phyloP scores from a whole-genome alignment of 2,329 filamentous ascomycete genomes.

The Chrysosphaeria jannelii region DNA sequence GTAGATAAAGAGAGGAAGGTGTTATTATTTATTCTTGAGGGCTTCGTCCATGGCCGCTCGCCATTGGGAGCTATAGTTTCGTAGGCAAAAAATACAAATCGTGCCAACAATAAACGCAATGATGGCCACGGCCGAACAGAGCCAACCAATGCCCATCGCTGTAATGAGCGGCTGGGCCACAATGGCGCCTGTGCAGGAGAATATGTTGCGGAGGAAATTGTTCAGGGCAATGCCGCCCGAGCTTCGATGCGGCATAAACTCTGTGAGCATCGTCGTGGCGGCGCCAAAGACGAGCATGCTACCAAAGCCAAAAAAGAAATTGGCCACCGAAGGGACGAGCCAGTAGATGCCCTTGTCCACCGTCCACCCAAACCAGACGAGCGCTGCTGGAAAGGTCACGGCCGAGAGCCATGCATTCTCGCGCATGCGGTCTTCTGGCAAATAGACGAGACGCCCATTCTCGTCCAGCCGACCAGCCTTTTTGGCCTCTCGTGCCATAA shows the following conservation, averaged over 20 bases:
- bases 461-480: constrained; percentile 38
- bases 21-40: neutral
- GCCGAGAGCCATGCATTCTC: constrained; percentile 58
- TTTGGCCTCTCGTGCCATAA: constrained; percentile 51
- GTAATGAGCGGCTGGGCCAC: constrained; percentile 40
- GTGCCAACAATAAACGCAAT: constrained; percentile 26
- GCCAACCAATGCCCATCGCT: constrained; percentile 44
- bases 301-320: constrained; percentile 45
- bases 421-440: constrained; percentile 55
- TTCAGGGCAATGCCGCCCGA: constrained; percentile 51
- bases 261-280: constrained; percentile 56
- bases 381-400: constrained; percentile 33
- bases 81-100: constrained; percentile 27
- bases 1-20: too few species aligned
- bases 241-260: constrained; percentile 45
- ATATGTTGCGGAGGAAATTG: constrained; percentile 55
- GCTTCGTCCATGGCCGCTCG: constrained; percentile 26
- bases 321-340: constrained; percentile 29
- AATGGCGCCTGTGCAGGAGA: constrained; percentile 39
- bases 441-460: constrained; percentile 31
- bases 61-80: constrained; percentile 29
- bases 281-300: constrained; percentile 53
- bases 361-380: constrained; percentile 57
- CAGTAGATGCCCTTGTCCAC: constrained; percentile 32
- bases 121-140: constrained; percentile 29